Base-by-base conservation (phyloP, 345 rosid species). In the Cardamine occulta region DNA sequence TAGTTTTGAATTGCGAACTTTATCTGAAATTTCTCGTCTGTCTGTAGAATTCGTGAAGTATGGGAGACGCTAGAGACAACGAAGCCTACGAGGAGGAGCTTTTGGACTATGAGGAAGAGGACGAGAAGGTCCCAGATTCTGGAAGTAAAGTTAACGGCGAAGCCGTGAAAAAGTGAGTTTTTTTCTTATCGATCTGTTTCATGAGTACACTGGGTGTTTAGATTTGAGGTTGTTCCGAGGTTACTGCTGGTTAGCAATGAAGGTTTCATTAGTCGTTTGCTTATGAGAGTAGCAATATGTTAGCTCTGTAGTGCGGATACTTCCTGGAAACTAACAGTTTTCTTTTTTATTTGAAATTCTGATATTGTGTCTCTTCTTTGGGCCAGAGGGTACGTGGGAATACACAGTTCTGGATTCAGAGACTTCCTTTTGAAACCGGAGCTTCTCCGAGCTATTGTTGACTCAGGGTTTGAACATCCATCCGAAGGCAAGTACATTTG, bases 31-130 rank as follows among this genome's bases (percentile, higher is more conserved):
- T 66, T 74, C 0, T 24, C 21, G 11, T 7, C 12, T 2, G 51
- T 7, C 32, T 76, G 56, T 66, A 48, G 54, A 63, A 59, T 7
- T 39, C 37, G 18, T 1, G 23, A 85, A 66, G 52, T 79, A 95
- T 95, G 99, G 99, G 90, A 56, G 99, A 95, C 61, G 87, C 93
- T 42, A 89, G 88, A 73, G 99, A 92, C 81, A 89, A 86, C 94
- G 99, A 95, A 32, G 88, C 89, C n/a, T 95, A 95, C 79, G 98
- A 95, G 88, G 99, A 95, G 74, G 99, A 95, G 94, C 99, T 95
- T 64, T 82, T 95, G 40, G 99, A 95, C 75, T 93, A 95, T 49
- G 98, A 95, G 72, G 99, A 95, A 65, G 99, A 95, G 58, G 99
- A 95, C 15, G 97, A 93, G 80, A 93, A 88, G 71, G 94, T 85